A percentile compares a stretch with the other conserved stretches of the same genome.
Evolutionary conservation across 2,329 filamentous ascomycete species (phyloP).

Genomic region (Xylaria sp.): DNA sequence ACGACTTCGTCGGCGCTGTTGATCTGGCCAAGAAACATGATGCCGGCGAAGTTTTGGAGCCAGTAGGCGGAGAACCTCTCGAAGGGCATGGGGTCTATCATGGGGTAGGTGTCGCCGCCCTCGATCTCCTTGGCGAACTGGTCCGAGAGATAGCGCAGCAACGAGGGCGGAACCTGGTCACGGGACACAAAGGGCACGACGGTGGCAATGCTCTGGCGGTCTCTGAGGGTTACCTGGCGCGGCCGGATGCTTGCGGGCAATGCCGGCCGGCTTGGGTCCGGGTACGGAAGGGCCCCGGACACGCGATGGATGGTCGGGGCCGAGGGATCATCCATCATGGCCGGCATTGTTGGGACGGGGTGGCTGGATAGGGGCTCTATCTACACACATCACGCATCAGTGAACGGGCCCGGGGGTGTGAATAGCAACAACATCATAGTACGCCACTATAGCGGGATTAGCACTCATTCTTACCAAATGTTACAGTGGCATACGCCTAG

Average conservation of each 20-base stretch:
- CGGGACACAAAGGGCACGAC: constrained; percentile 84
- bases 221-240: constrained; percentile 82
- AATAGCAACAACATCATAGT: constrained; percentile 3
- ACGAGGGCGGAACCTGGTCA: constrained; percentile 76
- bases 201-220: constrained; percentile 84
- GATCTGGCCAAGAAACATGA: constrained; percentile 86
- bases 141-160: constrained; percentile 81
- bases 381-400: constrained; percentile 21
- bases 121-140: constrained; percentile 92
- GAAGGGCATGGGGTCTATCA: constrained; percentile 79
- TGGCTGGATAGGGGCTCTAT: background rate
- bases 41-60: constrained; percentile 89
- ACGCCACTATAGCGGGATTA: constrained; percentile 12
- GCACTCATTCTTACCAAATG: constrained; percentile 18
- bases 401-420: constrained; percentile 8
- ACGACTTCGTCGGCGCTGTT: constrained; percentile 67
- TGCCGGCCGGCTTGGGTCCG: constrained; percentile 68
- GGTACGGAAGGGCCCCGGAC: constrained; percentile 73
- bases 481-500: constrained; percentile 24
- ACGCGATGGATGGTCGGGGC: constrained; percentile 76
- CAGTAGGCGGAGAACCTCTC: constrained; percentile 84
- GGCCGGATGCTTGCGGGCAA: constrained; percentile 76
- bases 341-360: constrained; percentile 67
- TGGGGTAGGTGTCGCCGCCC: constrained; percentile 90
- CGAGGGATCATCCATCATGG: constrained; percentile 80